phyloP scores from a whole-genome alignment of 352 stramenopile species.

The Globisporangium cederbergense region DNA sequence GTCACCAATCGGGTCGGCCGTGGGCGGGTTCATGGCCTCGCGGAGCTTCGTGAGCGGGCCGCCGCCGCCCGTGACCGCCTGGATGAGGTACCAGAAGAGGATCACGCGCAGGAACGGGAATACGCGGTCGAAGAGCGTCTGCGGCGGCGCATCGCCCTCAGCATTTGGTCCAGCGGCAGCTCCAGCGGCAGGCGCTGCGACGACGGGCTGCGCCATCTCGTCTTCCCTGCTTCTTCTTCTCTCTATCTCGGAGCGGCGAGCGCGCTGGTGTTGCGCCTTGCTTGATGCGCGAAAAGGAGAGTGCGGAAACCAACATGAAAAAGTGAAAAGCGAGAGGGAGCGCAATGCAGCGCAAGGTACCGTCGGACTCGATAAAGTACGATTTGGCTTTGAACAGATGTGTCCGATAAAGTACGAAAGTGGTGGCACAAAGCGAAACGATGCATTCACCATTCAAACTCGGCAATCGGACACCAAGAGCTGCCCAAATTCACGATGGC shows the following conservation, averaged over 20 bases:
- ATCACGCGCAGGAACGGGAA: conserved; percentile 71
- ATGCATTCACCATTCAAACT: conserved; percentile 12
- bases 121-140: conserved; percentile 52
- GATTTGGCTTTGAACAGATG: neutral
- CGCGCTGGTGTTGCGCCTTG: neutral
- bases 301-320: neutral
- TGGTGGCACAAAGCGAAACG: neutral
- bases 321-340: conserved; percentile 2
- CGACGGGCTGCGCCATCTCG: conserved; percentile 4
- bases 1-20: conserved; percentile 16
- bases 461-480: neutral
- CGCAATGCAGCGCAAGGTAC: too few relatives aligned
- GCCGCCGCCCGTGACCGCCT: conserved; percentile 32
- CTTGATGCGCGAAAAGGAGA: neutral
- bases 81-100: conserved; percentile 82
- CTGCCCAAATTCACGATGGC: conserved; percentile 2
- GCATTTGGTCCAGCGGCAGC: conserved; percentile 8
- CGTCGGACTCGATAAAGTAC: neutral
- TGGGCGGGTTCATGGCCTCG: conserved; percentile 18
- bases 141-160: conserved; percentile 19
- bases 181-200: conserved; percentile 11
- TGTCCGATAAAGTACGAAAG: conserved; percentile 9
- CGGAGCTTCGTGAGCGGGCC: conserved; percentile 13
- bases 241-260: too few relatives aligned
- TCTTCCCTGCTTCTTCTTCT: neutral